phyloP scores from a whole-genome alignment of 2,329 filamentous ascomycete genomes.

The Aspergillus sp. region DNA sequence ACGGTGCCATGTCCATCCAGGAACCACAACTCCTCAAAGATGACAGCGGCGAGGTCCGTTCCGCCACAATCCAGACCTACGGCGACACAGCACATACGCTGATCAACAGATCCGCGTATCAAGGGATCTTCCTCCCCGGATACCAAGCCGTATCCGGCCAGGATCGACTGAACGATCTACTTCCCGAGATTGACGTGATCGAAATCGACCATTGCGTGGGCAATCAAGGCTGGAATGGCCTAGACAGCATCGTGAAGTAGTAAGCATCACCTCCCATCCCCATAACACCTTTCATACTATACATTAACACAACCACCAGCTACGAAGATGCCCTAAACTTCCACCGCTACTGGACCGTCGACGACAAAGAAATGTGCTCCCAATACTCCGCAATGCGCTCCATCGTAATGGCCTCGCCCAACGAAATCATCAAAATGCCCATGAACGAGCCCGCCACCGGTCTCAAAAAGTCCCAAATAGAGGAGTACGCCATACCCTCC shows the following conservation, averaged over 20 bases:
- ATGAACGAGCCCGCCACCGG: constrained; percentile 90
- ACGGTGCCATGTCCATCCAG: constrained; percentile 22
- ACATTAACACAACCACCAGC: background rate
- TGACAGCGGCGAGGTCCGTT: constrained; percentile 58
- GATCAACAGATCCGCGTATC: constrained; percentile 68
- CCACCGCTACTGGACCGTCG: constrained; percentile 93
- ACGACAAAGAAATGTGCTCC: constrained; percentile 85
- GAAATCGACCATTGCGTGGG: constrained; percentile 93
- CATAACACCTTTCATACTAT: too few relatives aligned
- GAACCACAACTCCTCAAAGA: constrained; percentile 3
- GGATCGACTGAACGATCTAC: constrained; percentile 47
- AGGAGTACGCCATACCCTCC: constrained; percentile 61
- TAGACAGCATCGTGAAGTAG: constrained; percentile 62
- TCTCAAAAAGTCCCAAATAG: constrained; percentile 86
- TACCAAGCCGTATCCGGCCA: constrained; percentile 57
- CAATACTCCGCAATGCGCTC: constrained; percentile 83
- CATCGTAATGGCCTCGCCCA: constrained; percentile 80
- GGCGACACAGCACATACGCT: constrained; percentile 89
- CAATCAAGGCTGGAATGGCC: constrained; percentile 88
- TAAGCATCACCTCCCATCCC: constrained; percentile 19
- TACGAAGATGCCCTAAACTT: constrained; percentile 86
- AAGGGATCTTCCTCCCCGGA: constrained; percentile 74
- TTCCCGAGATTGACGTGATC: constrained; percentile 66
- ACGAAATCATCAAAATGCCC: constrained; percentile 89
- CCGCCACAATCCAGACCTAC: constrained; percentile 78